Conservation (phyloP, 495 filamentous ascomycete genomes). For the Talaromyces thailandensis region DNA sequence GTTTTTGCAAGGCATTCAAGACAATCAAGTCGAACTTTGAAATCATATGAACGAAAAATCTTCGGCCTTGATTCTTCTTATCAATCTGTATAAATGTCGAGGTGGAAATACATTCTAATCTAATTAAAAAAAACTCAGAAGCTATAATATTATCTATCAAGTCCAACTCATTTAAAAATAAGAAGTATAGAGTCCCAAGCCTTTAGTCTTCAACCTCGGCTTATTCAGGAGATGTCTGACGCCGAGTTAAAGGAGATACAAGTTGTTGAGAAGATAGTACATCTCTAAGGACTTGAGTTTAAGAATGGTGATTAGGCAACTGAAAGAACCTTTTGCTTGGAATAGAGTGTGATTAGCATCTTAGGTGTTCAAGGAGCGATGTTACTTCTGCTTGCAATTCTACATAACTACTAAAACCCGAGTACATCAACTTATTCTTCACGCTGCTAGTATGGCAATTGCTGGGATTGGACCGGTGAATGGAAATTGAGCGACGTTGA, state of each 20-base stretch:
- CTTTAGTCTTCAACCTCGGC: neutral
- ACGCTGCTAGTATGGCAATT: neutral
- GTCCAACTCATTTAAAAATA: neutral
- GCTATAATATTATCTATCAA: conserved; percentile 2
- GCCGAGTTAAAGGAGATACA: neutral
- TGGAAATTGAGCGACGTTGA: neutral
- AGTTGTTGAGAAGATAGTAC: neutral
- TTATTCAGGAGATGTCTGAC: neutral
- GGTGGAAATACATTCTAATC: no score
- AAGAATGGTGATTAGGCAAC: neutral
- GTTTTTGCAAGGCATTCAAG: neutral
- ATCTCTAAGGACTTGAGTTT: neutral
- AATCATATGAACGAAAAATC: neutral
- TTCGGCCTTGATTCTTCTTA: neutral
- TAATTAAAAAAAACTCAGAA: neutral
- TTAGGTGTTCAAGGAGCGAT: neutral
- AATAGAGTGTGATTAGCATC: neutral
- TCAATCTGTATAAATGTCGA: no score
- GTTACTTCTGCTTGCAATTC: neutral
- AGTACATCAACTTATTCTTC: neutral
- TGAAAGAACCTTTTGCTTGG: neutral
- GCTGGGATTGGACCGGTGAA: neutral
- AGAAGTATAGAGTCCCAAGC: neutral
- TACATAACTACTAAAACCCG: neutral
- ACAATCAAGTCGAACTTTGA: neutral